Conservation (phyloP, 495 filamentous ascomycete genomes). For the Margaritispora aquatica region DNA sequence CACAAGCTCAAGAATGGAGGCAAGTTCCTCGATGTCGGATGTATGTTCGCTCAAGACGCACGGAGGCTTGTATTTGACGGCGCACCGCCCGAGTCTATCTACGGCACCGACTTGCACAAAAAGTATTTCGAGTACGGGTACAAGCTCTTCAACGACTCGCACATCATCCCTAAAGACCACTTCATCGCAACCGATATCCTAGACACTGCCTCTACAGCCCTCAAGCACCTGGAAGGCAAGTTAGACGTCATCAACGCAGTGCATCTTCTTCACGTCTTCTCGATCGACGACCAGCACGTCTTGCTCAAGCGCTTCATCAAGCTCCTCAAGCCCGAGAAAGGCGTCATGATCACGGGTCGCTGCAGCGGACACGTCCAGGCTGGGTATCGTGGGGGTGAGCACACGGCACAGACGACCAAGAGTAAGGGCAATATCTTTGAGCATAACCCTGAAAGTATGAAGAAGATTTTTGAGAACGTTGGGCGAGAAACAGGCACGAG, state of each 20-base stretch:
- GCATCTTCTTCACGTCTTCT: slow-evolving; percentile 57
- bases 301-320: slow-evolving; percentile 38
- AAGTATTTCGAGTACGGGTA: slow-evolving; percentile 49
- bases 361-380: slow-evolving; percentile 36
- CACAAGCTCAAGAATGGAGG: slow-evolving; percentile 20
- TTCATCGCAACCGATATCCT: slow-evolving; percentile 51
- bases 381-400: slow-evolving; percentile 14
- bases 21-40: slow-evolving; percentile 42
- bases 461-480: slow-evolving; percentile 19
- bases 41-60: slow-evolving; percentile 44
- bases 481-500: slow-evolving; percentile 13
- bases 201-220: slow-evolving; percentile 28
- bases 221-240: slow-evolving; percentile 33
- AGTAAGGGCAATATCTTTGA: slow-evolving; percentile 3
- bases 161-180: slow-evolving; percentile 29
- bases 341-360: slow-evolving; percentile 40
- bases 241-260: slow-evolving; percentile 50
- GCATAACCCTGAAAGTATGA: slow-evolving; percentile 17
- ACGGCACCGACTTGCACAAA: slow-evolving; percentile 38
- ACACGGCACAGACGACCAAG: slow-evolving; percentile 15
- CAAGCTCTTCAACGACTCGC: slow-evolving; percentile 42
- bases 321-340: slow-evolving; percentile 37
- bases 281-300: slow-evolving; percentile 43
- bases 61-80: slow-evolving; percentile 39
- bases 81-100: slow-evolving; percentile 31